phyloP scores from a whole-genome alignment of 495 filamentous ascomycete species.

The Alectoria sarmentosa region DNA sequence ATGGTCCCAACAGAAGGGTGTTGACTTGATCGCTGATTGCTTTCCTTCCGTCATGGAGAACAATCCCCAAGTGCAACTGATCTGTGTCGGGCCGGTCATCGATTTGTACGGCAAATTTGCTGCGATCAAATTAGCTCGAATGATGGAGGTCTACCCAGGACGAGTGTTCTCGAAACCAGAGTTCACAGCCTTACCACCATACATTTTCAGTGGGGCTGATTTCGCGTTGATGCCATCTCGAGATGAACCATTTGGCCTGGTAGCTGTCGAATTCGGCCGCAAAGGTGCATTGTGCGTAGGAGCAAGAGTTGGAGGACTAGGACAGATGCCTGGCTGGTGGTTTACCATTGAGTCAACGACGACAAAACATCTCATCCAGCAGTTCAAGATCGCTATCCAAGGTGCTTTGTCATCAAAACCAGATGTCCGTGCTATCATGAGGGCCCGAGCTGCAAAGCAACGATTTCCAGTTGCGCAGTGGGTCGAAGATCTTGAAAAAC shows the following conservation, averaged over 20 bases:
- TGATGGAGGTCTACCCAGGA: conserved; percentile 68
- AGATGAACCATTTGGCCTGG: conserved; percentile 76
- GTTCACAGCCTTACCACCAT: conserved; percentile 67
- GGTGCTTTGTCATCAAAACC: conserved; percentile 56
- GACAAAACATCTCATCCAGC: conserved; percentile 60
- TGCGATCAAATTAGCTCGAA: conserved; percentile 59
- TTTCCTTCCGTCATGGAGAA: conserved; percentile 63
- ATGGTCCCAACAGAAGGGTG: conserved; percentile 74
- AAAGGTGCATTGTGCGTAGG: conserved; percentile 73
- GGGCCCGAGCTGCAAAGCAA: conserved; percentile 68
- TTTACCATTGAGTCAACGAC: conserved; percentile 63
- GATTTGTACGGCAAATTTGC: conserved; percentile 76
- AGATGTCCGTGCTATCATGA: conserved; percentile 57
- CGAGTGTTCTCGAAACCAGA: conserved; percentile 70
- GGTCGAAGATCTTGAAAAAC: conserved; percentile 54
- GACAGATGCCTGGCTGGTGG: conserved; percentile 75
- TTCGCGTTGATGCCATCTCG: conserved; percentile 77
- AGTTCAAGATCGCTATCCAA: conserved; percentile 63
- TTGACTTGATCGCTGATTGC: conserved; percentile 72
- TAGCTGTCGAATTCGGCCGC: conserved; percentile 72
- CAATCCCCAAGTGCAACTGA: conserved; percentile 58
- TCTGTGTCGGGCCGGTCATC: conserved; percentile 67
- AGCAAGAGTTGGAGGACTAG: conserved; percentile 56
- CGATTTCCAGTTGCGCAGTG: conserved; percentile 68
- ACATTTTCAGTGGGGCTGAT: conserved; percentile 74